These are phyloP conservation scores for Hemileccinum rubropunctum DNA, from an alignment of 768 basidiomycete species.

Conservation along the genomic window DNA sequence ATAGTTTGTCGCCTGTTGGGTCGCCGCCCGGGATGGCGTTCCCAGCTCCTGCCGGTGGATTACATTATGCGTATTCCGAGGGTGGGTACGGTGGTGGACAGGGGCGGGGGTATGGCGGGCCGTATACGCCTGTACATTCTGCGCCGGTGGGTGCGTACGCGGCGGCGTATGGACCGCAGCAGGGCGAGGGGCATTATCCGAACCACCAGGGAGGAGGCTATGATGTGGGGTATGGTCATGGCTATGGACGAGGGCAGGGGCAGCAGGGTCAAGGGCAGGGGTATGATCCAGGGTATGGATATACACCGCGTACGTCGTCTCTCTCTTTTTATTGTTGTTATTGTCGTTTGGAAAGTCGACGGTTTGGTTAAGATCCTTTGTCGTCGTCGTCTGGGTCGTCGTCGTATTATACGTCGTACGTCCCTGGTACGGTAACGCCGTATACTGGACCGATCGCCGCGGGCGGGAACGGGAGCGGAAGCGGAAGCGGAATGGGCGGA, in stretches of 20 bases:
- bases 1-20: neutral
- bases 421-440: neutral
- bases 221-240: too few relatives aligned
- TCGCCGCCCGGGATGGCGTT: neutral
- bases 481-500: conserved; percentile 1
- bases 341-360: too few relatives aligned
- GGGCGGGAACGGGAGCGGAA: too few relatives aligned
- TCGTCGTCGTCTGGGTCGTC: conserved; percentile 1
- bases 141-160: neutral
- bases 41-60: neutral
- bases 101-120: neutral
- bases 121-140: conserved; percentile 6
- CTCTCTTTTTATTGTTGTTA: too few relatives aligned
- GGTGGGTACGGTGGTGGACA: neutral
- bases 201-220: neutral
- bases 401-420: conserved; percentile 11
- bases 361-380: neutral
- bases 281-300: neutral
- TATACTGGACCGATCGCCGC: neutral
- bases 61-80: conserved; percentile 1
- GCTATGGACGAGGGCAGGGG: neutral
- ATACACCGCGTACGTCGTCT: conserved; percentile 35
- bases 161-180: neutral
- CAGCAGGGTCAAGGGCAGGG: conserved; percentile 1
- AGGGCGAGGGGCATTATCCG: too few relatives aligned